Percentiles rank a stretch among this genome's conserved stretches.
Evolutionary conservation across 768 basidiomycete genomes (phyloP).

Genomic region (Agrocybe chaxingu): DNA sequence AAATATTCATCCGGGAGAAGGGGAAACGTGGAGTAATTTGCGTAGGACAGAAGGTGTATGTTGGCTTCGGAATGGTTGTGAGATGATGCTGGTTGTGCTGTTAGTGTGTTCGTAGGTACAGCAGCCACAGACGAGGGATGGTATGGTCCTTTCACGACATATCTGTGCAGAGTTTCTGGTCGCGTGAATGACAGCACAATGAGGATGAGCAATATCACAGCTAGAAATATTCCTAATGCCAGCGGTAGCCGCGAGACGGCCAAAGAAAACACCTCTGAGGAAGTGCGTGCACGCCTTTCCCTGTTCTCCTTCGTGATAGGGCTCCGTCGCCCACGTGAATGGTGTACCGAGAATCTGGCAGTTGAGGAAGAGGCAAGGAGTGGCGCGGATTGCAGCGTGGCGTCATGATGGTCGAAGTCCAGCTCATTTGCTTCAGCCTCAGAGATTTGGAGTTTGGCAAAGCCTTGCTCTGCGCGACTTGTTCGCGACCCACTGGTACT

Average conservation of each 20-base stretch:
- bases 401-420: slow-evolving; percentile 29
- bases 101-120: not conserved
- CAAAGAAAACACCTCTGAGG: slow-evolving; percentile 15
- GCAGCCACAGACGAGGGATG: too few species aligned
- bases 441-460: slow-evolving; percentile 46
- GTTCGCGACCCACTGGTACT: slow-evolving; percentile 38
- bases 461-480: slow-evolving; percentile 53
- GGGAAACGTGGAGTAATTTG: slow-evolving; percentile 57
- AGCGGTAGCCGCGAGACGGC: slow-evolving; percentile 36
- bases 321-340: slow-evolving; percentile 28
- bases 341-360: slow-evolving; percentile 33
- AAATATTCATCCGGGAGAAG: slow-evolving; percentile 55
- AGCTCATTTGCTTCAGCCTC: slow-evolving; percentile 29
- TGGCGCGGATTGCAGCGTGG: slow-evolving; percentile 41
- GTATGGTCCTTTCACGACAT: slow-evolving; percentile 23
- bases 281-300: slow-evolving; percentile 7
- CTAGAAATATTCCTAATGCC: slow-evolving; percentile 40
- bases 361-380: slow-evolving; percentile 46
- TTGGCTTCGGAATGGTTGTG: slow-evolving; percentile 12
- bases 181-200: slow-evolving; percentile 46
- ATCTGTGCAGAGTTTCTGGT: slow-evolving; percentile 44
- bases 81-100: slow-evolving; percentile 10
- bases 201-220: slow-evolving; percentile 43
- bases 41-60: slow-evolving; percentile 43
- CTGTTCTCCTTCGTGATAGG: slow-evolving; percentile 7